These are phyloP conservation scores for Phaseolus lunatus DNA, from an alignment of 306 rosid genomes.

Conservation along the genomic window DNA sequence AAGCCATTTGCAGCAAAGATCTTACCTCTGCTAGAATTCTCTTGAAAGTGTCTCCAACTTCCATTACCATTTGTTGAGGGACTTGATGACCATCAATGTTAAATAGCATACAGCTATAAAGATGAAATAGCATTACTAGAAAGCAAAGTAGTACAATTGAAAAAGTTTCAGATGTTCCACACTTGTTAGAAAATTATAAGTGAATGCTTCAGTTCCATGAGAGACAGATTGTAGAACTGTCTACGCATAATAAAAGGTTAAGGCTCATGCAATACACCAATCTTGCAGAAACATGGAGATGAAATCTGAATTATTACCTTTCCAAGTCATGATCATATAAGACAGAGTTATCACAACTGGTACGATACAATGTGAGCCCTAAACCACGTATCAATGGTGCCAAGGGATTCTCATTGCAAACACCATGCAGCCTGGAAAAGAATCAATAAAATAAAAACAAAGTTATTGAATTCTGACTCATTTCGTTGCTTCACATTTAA, in stretches of 20 bases:
- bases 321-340: slow-evolving; percentile 93
- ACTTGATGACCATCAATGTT: slow-evolving; percentile 72
- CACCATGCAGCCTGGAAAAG: slow-evolving; percentile 84
- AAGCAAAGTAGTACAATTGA: slow-evolving; percentile 22
- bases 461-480: background rate
- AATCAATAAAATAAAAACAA: background rate
- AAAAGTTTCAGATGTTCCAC: background rate
- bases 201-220: background rate
- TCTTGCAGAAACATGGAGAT: background rate
- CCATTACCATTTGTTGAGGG: slow-evolving; percentile 69
- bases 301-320: slow-evolving; percentile 60
- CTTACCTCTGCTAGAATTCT: slow-evolving; percentile 74
- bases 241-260: background rate
- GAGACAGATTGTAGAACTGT: background rate
- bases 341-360: slow-evolving; percentile 85
- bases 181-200: slow-evolving; percentile 12
- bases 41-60: slow-evolving; percentile 77
- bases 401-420: slow-evolving; percentile 87
- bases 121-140: slow-evolving; percentile 49
- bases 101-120: slow-evolving; percentile 60
- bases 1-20: slow-evolving; percentile 24
- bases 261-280: background rate
- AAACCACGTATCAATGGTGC: slow-evolving; percentile 81
- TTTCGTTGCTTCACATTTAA: background rate
- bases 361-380: slow-evolving; percentile 77